phyloP scores from a whole-genome alignment of 2,329 filamentous ascomycete genomes.

The Trichothecium sympodiale region DNA sequence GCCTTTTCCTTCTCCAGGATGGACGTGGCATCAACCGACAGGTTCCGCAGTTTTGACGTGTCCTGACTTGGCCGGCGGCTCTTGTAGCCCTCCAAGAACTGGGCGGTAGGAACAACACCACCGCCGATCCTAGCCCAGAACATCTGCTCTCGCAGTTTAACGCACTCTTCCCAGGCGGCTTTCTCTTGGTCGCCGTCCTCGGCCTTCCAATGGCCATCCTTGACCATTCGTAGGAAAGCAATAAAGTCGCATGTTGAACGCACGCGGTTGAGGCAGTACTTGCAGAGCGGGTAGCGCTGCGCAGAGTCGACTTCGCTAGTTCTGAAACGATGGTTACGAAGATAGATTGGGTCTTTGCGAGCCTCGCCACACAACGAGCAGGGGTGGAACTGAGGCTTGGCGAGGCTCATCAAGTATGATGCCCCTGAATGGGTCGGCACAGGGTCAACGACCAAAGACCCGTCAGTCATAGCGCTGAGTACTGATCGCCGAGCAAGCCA shows the following conservation, averaged over 20 bases:
- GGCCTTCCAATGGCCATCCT: conserved; percentile 83
- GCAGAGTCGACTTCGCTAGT: conserved; percentile 79
- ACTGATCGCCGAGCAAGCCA: conserved; percentile 88
- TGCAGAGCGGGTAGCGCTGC: conserved; percentile 81
- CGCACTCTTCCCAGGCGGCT: conserved; percentile 88
- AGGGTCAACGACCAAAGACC: conserved; percentile 80
- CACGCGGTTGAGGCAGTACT: conserved; percentile 73
- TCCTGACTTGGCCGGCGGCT: conserved; percentile 24
- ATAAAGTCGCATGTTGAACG: conserved; percentile 87
- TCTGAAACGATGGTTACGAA: conserved; percentile 78
- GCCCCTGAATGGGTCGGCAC: conserved; percentile 43
- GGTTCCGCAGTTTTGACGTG: neutral
- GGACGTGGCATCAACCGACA: neutral
- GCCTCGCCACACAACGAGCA: conserved; percentile 86
- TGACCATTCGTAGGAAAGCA: conserved; percentile 80
- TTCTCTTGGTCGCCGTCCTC: conserved; percentile 77
- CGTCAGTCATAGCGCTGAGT: conserved; percentile 70
- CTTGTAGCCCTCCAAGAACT: conserved; percentile 18
- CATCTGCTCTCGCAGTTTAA: conserved; percentile 83
- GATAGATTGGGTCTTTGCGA: conserved; percentile 57
- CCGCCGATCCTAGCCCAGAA: conserved; percentile 93
- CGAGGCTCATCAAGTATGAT: conserved; percentile 35
- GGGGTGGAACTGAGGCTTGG: conserved; percentile 47
- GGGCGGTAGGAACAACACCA: conserved; percentile 63
- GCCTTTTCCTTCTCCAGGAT: conserved; percentile 1